These are phyloP conservation scores for Metschnikowia peoriensis DNA, from an alignment of 805 yeast species.

Conservation along the genomic window DNA sequence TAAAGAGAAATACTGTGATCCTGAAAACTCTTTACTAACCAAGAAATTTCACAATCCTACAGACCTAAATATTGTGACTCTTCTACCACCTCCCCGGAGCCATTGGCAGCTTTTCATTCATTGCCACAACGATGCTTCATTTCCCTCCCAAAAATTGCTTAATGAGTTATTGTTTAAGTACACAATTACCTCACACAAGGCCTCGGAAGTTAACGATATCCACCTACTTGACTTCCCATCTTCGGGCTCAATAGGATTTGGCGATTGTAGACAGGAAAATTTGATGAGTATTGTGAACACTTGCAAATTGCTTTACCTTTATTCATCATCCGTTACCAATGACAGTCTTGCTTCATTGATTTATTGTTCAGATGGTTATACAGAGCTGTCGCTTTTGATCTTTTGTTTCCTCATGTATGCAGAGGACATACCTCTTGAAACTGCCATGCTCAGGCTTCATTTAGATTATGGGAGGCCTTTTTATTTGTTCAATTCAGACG, in stretches of 20 bases:
- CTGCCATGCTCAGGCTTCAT: conserved; percentile 68
- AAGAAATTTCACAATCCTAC: conserved; percentile 4
- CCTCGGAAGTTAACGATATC: conserved; percentile 18
- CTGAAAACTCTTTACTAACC: conserved; percentile 14
- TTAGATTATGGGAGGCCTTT: conserved; percentile 69
- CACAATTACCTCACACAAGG: conserved; percentile 26
- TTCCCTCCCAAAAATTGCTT: conserved; percentile 48
- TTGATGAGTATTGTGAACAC: conserved; percentile 63
- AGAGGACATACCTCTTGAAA: conserved; percentile 56
- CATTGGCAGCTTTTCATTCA: conserved; percentile 55
- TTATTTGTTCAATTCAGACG: conserved; percentile 78
- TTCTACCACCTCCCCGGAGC: conserved; percentile 46
- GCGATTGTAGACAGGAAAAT: conserved; percentile 62
- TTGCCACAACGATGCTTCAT: conserved; percentile 58
- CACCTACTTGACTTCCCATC: conserved; percentile 67
- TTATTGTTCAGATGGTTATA: conserved; percentile 88
- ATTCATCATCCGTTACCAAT: conserved; percentile 30
- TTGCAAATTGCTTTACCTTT: conserved; percentile 60
- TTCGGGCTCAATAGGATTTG: conserved; percentile 78
- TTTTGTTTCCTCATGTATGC: conserved; percentile 71
- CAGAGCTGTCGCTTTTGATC: conserved; percentile 79
- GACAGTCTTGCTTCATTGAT: conserved; percentile 48
- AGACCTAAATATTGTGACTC: conserved; percentile 9
- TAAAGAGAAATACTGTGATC: conserved; percentile 14
- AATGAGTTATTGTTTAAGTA: conserved; percentile 32